Evolutionary conservation across 139 green algal species (phyloP).

Genomic region (Deuterostichococcus epilithicus): DNA sequence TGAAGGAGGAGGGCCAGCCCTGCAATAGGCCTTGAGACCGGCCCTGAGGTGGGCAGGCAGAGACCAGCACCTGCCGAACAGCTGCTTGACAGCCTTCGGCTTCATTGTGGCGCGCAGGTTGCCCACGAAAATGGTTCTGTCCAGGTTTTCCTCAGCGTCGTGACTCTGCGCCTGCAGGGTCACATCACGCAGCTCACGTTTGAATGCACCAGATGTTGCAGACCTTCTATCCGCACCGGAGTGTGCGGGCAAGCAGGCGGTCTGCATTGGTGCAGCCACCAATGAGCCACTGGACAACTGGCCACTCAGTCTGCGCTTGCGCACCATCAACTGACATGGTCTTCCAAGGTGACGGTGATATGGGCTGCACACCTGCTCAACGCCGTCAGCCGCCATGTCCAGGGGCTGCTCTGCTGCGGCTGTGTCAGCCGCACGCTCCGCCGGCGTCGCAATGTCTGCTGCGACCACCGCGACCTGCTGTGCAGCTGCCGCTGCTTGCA

Average conservation of each 20-base stretch:
- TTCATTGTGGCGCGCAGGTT: conserved; percentile 71
- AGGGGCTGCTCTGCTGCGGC: background rate
- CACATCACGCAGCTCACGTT: background rate
- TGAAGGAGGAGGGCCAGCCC: no score
- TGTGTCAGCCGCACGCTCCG: background rate
- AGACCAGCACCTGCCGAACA: background rate
- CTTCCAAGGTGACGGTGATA: background rate
- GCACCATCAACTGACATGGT: background rate
- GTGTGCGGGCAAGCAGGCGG: background rate
- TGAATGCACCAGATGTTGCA: background rate
- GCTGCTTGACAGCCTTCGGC: background rate
- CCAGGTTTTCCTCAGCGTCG: conserved; percentile 41
- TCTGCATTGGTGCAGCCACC: no score
- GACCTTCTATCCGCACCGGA: background rate
- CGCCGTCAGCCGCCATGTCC: background rate
- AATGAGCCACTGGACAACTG: no score
- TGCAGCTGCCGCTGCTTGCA: background rate
- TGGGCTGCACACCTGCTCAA: background rate
- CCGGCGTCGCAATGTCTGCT: background rate
- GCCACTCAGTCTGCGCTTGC: no score
- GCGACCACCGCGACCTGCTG: background rate
- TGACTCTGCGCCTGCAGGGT: background rate
- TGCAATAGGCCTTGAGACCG: no score
- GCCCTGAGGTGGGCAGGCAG: background rate
- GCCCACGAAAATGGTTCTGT: conserved; percentile 86